Percentiles rank a stretch among this genome's conserved stretches.
Evolutionary conservation across 139 green algal genomes (phyloP).

Genomic region (Haematococcus lacustris): DNA sequence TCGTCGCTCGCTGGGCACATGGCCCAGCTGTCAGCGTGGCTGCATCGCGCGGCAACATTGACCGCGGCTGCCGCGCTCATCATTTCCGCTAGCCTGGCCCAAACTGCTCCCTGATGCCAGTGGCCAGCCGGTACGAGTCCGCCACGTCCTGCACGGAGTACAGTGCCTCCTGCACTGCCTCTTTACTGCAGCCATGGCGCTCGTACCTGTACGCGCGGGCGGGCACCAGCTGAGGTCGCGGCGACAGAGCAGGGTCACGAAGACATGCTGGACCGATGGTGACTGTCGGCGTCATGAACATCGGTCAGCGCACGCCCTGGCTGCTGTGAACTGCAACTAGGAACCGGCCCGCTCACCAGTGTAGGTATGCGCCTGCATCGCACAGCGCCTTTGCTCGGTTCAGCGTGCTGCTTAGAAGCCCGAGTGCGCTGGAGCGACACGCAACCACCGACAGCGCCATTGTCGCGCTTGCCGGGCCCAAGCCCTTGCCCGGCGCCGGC

Average conservation of each 20-base stretch:
- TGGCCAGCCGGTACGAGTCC: not conserved
- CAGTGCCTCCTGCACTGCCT: not conserved
- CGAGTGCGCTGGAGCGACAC: not conserved
- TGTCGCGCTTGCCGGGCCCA: not conserved
- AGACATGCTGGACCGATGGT: not conserved
- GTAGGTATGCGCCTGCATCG: conserved; percentile 20
- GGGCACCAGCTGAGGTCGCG: not conserved
- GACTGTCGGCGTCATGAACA: not conserved
- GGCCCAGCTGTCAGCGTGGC: too few species aligned
- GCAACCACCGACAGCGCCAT: not conserved
- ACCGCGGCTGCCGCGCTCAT: too few species aligned
- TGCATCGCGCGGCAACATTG: too few species aligned
- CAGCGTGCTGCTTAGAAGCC: not conserved
- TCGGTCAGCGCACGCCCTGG: not conserved
- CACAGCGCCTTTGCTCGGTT: conserved; percentile 2
- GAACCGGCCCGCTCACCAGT: conserved; percentile 14
- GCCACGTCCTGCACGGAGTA: not conserved
- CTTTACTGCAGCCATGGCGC: conserved; percentile 6
- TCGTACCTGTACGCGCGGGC: conserved; percentile 1
- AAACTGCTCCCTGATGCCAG: not conserved
- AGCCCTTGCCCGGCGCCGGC: not conserved
- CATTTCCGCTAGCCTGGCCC: too few species aligned
- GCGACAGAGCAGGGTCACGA: not conserved
- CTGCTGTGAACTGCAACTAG: not conserved
- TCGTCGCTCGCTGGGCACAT: too few species aligned